These are phyloP conservation scores for Epicoccum nigrum DNA, from an alignment of 2,329 filamentous ascomycete species.

Conservation along the genomic window DNA sequence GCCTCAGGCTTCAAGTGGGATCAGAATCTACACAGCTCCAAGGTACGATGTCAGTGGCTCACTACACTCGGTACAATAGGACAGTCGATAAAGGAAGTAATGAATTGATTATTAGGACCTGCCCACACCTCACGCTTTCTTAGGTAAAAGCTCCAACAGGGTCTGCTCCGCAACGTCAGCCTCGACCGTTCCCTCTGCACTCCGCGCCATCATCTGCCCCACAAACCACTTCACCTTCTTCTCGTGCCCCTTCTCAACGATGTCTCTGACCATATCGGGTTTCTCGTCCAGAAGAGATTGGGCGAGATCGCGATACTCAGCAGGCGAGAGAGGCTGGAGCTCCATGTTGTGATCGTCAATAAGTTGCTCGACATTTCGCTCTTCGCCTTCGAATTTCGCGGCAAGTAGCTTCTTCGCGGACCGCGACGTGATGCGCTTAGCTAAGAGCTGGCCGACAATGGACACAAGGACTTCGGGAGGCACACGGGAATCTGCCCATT, in stretches of 20 bases:
- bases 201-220: constrained; percentile 69
- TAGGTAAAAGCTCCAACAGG: constrained; percentile 56
- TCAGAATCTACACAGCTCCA: too few species aligned
- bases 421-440: constrained; percentile 56
- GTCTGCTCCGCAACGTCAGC: constrained; percentile 63
- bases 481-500: constrained; percentile 52
- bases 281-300: constrained; percentile 60
- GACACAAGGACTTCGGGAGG: constrained; percentile 50
- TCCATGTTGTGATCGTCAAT: constrained; percentile 63
- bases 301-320: constrained; percentile 63
- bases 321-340: constrained; percentile 60
- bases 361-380: constrained; percentile 57
- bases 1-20: too few species aligned
- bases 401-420: constrained; percentile 67
- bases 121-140: not conserved
- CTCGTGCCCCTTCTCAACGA: constrained; percentile 63
- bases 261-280: constrained; percentile 63
- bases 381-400: constrained; percentile 60
- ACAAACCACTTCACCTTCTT: constrained; percentile 73
- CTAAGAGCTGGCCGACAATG: constrained; percentile 50
- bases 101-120: not conserved
- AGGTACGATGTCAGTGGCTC: too few species aligned
- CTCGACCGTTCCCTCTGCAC: constrained; percentile 66
- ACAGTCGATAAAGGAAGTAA: too few species aligned
- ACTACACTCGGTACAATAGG: too few species aligned